phyloP scores from a whole-genome alignment of 2,329 filamentous ascomycete species.

The Cryphonectria naterciae region DNA sequence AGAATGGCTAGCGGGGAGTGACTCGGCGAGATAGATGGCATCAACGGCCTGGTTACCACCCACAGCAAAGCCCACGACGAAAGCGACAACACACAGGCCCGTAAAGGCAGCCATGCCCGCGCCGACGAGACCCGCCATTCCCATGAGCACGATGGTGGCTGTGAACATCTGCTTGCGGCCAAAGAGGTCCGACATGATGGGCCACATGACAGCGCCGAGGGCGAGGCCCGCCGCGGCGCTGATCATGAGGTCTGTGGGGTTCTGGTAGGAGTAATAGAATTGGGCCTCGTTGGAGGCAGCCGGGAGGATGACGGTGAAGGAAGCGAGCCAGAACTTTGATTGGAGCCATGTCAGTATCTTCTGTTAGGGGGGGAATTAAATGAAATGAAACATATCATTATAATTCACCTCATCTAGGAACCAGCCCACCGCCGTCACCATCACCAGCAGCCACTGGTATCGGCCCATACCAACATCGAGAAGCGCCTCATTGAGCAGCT shows the following conservation, averaged over 20 bases:
- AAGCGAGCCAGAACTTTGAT: constrained; percentile 16
- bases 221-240: constrained; percentile 7
- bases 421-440: constrained; percentile 13
- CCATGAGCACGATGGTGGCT: constrained; percentile 12
- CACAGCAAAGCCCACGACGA: constrained; percentile 15
- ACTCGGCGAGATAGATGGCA: constrained; percentile 10
- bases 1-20: constrained; percentile 13
- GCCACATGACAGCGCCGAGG: constrained; percentile 16
- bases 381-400: background rate
- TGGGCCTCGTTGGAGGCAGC: constrained; percentile 18
- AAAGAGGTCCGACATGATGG: constrained; percentile 12
- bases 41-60: constrained; percentile 16
- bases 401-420: constrained; percentile 11
- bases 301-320: constrained; percentile 15
- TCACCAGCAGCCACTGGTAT: constrained; percentile 12
- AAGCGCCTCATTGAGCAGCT: constrained; percentile 18
- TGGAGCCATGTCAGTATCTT: background rate
- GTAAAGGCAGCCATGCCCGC: constrained; percentile 16
- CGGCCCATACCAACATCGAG: constrained; percentile 17
- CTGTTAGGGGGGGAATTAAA: too few relatives aligned
- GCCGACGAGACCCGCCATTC: constrained; percentile 16
- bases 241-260: constrained; percentile 16
- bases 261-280: constrained; percentile 15
- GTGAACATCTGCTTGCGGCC: constrained; percentile 20
- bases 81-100: constrained; percentile 15